Base-by-base conservation (phyloP, 768 basidiomycete genomes). In the Suillus discolor region DNA sequence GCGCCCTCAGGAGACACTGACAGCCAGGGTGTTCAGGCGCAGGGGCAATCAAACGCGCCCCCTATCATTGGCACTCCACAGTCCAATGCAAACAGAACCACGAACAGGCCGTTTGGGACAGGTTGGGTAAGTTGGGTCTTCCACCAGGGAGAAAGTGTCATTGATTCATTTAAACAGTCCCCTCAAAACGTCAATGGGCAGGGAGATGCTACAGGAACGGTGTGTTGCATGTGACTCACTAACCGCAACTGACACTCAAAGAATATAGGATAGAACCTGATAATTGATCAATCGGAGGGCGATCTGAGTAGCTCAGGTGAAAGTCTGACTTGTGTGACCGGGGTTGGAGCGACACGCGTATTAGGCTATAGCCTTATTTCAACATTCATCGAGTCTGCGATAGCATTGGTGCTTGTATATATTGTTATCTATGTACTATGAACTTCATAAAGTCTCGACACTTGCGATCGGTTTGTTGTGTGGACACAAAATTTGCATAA, bases 231-330 rank as follows among this genome's bases (percentile, higher is more conserved):
- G 38, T 8, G 4, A 20, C 18, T 28, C 39, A 11, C 25, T 20
- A 41, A 42, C 18, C 6, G 18, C 18, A 60, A 60, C 15, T 42
- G 18, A 20, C 5, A 60, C 57, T 60, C 4, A 60, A 28, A 11
- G 16, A 42, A 60, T 41, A 59, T 28, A 59, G 25, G 57, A 59
- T 18, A 59, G 57, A 18, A 59, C 9, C 39, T 12, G 39, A 59
- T 41, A 25, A 59, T 16, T 41, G 39, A 38, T 25, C 39, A 28
- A 59, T 59, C 39, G 7, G 16, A 16, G 11, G 16, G 18, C 9
- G 57, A 59, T 41, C 16, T 59, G 39, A 25, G 25, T 41, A 0
- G 23, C 39, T 25, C 39, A 25, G 23, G 57, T 59, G 57, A 59
- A 59, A 18, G 38, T 28, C 28, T 5, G 23, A 41, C 36, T 39